Conservation (phyloP, 768 basidiomycete genomes). For the Exsudoporus frostii region DNA sequence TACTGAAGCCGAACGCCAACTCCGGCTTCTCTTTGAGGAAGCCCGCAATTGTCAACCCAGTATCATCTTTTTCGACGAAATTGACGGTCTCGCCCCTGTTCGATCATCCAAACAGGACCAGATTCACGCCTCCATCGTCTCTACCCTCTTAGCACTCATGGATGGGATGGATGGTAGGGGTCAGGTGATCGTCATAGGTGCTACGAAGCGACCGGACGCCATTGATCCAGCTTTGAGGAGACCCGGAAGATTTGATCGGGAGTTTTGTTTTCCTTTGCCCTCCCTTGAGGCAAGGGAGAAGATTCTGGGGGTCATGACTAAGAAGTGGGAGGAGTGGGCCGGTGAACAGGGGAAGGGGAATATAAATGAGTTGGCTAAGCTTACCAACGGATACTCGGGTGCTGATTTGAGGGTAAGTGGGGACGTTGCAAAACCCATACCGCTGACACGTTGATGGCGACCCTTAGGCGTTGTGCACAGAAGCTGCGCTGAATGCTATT, state of each 20-base stretch:
- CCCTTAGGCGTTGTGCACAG: constrained; percentile 85
- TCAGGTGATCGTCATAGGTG: constrained; percentile 96
- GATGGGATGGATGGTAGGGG: constrained; percentile 99
- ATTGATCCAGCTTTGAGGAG: constrained; percentile 93
- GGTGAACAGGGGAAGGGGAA: constrained; percentile 46
- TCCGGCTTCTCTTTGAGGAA: constrained; percentile 94
- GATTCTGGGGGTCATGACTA: constrained; percentile 89
- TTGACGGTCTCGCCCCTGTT: constrained; percentile 96
- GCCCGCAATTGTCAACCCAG: constrained; percentile 88
- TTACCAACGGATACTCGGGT: constrained; percentile 97
- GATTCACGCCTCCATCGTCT: constrained; percentile 97
- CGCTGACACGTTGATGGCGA: constrained; percentile 1
- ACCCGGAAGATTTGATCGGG: constrained; percentile 94
- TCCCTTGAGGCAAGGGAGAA: constrained; percentile 78
- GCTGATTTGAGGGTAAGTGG: constrained; percentile 85
- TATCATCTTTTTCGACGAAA: constrained; percentile 99
- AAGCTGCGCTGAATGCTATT: constrained; percentile 94
- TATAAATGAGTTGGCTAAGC: constrained; percentile 67
- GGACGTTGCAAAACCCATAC: background rate
- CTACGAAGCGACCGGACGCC: constrained; percentile 97
- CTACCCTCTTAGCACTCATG: constrained; percentile 94
- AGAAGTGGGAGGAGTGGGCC: constrained; percentile 84
- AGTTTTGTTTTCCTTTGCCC: constrained; percentile 96
- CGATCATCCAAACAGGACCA: constrained; percentile 99
- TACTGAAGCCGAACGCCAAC: constrained; percentile 95